phyloP scores from a whole-genome alignment of 192 early-diverging fungal genomes.

The Entomortierella beljakovae region DNA sequence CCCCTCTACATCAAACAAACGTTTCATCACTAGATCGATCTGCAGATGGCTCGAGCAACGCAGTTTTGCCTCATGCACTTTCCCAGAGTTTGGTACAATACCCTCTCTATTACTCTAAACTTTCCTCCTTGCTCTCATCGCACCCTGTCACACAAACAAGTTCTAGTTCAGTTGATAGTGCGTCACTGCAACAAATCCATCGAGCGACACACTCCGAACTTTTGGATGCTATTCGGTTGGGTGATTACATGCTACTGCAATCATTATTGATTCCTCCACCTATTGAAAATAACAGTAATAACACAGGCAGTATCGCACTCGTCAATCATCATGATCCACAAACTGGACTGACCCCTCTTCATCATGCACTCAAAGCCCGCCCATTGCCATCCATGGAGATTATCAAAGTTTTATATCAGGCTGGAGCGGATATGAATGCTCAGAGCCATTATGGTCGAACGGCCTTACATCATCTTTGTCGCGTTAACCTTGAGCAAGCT shows the following conservation, averaged over 20 bases:
- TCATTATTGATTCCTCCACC: slow-evolving; percentile 58
- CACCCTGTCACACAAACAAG: slow-evolving; percentile 40
- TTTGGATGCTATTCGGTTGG: slow-evolving; percentile 67
- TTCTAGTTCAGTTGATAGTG: background rate
- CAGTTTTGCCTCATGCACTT: slow-evolving; percentile 27
- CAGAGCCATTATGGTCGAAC: slow-evolving; percentile 65
- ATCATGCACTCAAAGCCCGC: slow-evolving; percentile 67
- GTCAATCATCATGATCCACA: slow-evolving; percentile 64
- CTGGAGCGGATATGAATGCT: slow-evolving; percentile 66
- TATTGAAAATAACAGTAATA: slow-evolving; percentile 16
- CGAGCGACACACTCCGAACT: slow-evolving; percentile 59
- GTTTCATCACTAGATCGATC: slow-evolving; percentile 32
- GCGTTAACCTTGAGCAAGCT: slow-evolving; percentile 57
- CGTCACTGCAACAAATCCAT: slow-evolving; percentile 34
- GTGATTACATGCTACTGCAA: slow-evolving; percentile 67
- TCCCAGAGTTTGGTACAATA: slow-evolving; percentile 54
- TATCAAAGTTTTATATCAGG: slow-evolving; percentile 61
- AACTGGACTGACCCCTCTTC: slow-evolving; percentile 70
- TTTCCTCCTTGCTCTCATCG: slow-evolving; percentile 58
- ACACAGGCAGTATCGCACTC: slow-evolving; percentile 21
- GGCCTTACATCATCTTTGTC: slow-evolving; percentile 62
- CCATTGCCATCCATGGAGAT: slow-evolving; percentile 67
- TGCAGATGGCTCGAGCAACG: slow-evolving; percentile 42
- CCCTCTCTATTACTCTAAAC: slow-evolving; percentile 58
- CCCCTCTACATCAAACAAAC: slow-evolving; percentile 24